phyloP scores from a whole-genome alignment of 2,329 filamentous ascomycete species.

The Neopestalotiopsis rosae region DNA sequence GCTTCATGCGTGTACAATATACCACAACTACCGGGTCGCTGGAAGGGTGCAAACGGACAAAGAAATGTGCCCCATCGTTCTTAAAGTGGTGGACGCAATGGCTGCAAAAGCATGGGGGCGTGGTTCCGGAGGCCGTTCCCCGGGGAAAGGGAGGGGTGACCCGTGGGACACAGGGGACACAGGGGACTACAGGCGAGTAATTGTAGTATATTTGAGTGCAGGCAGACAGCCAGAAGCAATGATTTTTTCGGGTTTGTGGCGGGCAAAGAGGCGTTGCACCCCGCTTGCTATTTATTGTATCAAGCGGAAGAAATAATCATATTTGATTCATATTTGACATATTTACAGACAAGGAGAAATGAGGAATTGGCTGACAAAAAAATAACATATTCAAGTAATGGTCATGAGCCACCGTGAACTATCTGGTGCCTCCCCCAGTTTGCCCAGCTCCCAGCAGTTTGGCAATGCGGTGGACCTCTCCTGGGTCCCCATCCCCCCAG shows the following conservation, averaged over 20 bases:
- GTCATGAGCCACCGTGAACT: background rate
- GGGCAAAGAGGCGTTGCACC: background rate
- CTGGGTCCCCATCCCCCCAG: background rate
- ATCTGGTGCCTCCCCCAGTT: background rate
- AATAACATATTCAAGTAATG: background rate
- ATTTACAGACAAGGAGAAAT: background rate
- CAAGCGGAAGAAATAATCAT: background rate
- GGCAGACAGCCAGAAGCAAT: background rate
- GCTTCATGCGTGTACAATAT: background rate
- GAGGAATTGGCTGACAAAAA: background rate
- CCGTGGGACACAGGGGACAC: too few relatives aligned
- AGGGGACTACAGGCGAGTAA: too few relatives aligned
- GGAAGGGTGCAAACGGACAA: background rate
- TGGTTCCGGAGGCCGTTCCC: background rate
- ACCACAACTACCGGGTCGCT: background rate
- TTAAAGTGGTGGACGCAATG: background rate
- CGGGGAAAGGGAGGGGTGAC: background rate
- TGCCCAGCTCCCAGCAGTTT: background rate
- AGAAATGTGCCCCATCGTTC: background rate
- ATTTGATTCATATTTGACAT: background rate
- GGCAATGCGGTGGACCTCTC: background rate
- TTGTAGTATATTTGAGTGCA: background rate
- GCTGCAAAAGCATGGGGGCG: background rate
- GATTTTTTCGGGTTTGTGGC: background rate
- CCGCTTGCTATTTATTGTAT: background rate